Conservation (phyloP, 2,329 filamentous ascomycete species). For the Fusarium setosum region DNA sequence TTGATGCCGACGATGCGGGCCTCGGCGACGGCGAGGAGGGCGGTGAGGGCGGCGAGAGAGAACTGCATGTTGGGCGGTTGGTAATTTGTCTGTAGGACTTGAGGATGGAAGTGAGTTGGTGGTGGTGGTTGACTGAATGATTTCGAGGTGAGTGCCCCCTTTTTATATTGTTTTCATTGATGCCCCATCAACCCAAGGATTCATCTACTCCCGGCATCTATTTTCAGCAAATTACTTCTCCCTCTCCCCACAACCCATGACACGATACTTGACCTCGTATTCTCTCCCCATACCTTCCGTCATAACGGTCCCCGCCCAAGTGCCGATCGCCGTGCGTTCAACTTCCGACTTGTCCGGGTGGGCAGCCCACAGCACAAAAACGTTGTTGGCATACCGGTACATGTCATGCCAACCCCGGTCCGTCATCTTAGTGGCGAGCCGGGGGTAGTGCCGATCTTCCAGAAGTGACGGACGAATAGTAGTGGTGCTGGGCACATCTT, state of each 20-base stretch:
- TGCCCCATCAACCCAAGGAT: neutral
- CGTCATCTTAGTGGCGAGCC: neutral
- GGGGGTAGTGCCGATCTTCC: neutral
- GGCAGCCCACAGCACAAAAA: neutral
- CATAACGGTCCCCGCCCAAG: neutral
- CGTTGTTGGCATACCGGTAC: too few relatives aligned
- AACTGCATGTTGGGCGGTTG: slow-evolving; percentile 33
- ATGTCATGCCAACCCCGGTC: too few relatives aligned
- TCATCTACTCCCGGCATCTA: neutral
- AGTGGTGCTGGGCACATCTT: too few relatives aligned
- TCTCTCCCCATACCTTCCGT: neutral
- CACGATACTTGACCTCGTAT: slow-evolving; percentile 4
- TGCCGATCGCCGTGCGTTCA: neutral
- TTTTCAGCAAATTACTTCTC: neutral
- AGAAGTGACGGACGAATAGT: too few relatives aligned
- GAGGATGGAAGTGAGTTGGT: neutral
- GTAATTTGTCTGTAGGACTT: neutral
- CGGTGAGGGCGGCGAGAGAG: slow-evolving; percentile 38
- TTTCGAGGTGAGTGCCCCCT: neutral
- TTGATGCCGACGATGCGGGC: slow-evolving; percentile 57
- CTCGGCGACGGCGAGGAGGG: slow-evolving; percentile 44
- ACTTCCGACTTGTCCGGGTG: slow-evolving; percentile 2
- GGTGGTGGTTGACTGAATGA: neutral
- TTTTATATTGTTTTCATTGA: slow-evolving; percentile 10
- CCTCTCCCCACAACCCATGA: neutral